phyloP scores from a whole-genome alignment of 2,329 filamentous ascomycete genomes.

The Claviceps africana region DNA sequence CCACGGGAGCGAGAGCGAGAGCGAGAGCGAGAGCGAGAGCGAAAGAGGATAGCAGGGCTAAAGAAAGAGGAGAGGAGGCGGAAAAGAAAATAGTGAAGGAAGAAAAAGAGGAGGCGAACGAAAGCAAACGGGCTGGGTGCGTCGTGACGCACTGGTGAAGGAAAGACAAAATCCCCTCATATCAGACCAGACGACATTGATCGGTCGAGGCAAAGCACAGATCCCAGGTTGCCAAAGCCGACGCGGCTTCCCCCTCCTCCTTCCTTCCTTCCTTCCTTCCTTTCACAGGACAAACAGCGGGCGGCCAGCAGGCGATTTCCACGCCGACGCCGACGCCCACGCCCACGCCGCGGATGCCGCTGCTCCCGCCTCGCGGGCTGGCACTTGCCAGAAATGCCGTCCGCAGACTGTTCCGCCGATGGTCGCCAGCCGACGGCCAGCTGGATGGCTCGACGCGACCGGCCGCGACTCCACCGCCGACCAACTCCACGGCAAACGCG shows the following conservation, averaged over 20 bases:
- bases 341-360: slow-evolving; percentile 13
- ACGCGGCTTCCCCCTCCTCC: background rate
- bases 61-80: background rate
- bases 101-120: background rate
- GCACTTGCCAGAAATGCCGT: slow-evolving; percentile 18
- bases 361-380: slow-evolving; percentile 17
- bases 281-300: background rate
- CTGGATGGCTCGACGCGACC: background rate
- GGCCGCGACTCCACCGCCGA: slow-evolving; percentile 1
- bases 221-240: too few relatives aligned
- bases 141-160: too few relatives aligned
- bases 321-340: slow-evolving; percentile 15
- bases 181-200: too few relatives aligned
- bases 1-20: background rate
- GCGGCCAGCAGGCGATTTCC: background rate
- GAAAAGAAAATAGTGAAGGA: background rate
- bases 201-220: too few relatives aligned
- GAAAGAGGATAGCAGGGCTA: background rate
- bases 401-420: slow-evolving; percentile 18
- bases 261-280: too few relatives aligned
- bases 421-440: slow-evolving; percentile 12
- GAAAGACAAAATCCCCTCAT: too few relatives aligned
- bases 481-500: slow-evolving; percentile 4
- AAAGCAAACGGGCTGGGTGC: too few relatives aligned
- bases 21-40: background rate